Evolutionary conservation across 495 filamentous ascomycete genomes (phyloP).

Genomic region (Neurospora africana): DNA sequence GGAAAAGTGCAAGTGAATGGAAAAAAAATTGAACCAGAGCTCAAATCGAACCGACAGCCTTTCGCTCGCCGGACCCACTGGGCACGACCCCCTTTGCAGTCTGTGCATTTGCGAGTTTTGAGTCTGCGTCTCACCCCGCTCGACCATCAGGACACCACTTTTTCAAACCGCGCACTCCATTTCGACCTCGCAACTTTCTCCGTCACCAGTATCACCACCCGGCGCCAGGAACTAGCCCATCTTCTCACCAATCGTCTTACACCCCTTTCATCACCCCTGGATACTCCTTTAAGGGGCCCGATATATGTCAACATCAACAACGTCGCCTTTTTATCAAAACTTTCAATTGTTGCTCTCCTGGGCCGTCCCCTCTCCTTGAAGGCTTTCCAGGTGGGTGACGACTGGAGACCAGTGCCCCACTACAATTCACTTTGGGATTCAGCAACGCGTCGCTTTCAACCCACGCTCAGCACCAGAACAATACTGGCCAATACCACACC

Average conservation of each 20-base stretch:
- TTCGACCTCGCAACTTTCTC: slow-evolving; percentile 6
- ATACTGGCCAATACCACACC: neutral
- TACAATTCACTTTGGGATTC: neutral
- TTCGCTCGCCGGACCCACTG: neutral
- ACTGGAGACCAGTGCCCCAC: neutral
- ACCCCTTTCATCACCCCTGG: slow-evolving; percentile 4
- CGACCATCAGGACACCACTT: slow-evolving; percentile 10
- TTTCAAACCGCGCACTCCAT: slow-evolving; percentile 1
- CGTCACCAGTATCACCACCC: slow-evolving; percentile 20
- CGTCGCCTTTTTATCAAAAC: neutral
- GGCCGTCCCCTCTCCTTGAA: neutral
- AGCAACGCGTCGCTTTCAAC: neutral
- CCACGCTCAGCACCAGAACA: neutral
- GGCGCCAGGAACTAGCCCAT: slow-evolving; percentile 1
- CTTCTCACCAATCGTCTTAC: slow-evolving; percentile 23
- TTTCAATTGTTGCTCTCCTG: neutral
- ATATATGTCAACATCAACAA: neutral
- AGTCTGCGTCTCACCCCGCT: slow-evolving; percentile 15
- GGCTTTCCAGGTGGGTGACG: neutral
- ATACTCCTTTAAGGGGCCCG: neutral
- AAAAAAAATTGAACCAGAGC: neutral
- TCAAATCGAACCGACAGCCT: neutral
- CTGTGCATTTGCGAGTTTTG: neutral
- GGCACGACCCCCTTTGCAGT: neutral
- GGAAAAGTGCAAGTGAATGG: neutral